These are phyloP conservation scores for Heliamphora exappendiculata DNA, from an alignment of 148 eudicot species.

Conservation along the genomic window DNA sequence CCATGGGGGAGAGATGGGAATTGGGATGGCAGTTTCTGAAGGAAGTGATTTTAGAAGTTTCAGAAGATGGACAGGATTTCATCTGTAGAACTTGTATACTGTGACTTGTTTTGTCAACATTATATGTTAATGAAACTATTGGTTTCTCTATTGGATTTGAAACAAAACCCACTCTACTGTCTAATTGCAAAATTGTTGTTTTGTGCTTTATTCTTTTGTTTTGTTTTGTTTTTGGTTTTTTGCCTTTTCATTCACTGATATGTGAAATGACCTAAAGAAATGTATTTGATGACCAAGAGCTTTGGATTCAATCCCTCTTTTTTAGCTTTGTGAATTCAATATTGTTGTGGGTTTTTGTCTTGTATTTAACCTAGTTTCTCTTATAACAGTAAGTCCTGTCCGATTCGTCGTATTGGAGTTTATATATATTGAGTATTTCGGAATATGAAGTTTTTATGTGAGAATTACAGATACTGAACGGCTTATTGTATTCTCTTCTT, in stretches of 20 bases:
- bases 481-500: too few relatives aligned
- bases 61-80: constrained; percentile 48
- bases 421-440: too few relatives aligned
- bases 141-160: neutral
- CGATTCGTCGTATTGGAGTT: too few relatives aligned
- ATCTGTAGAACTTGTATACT: constrained; percentile 21
- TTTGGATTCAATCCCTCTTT: neutral
- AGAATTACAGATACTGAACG: too few relatives aligned
- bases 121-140: neutral
- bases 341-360: too few relatives aligned
- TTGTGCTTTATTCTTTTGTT: neutral
- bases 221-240: neutral
- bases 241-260: neutral
- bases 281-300: neutral
- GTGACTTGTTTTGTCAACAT: neutral
- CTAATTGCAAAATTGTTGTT: neutral
- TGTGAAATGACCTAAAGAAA: neutral
- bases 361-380: too few relatives aligned
- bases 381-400: too few relatives aligned
- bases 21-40: constrained; percentile 62
- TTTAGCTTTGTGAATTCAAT: neutral
- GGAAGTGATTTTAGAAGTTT: constrained; percentile 40
- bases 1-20: constrained; percentile 36
- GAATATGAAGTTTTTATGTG: too few relatives aligned
- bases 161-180: neutral